phyloP scores from a whole-genome alignment of 768 basidiomycete genomes.

The Mycena leptocephala region DNA sequence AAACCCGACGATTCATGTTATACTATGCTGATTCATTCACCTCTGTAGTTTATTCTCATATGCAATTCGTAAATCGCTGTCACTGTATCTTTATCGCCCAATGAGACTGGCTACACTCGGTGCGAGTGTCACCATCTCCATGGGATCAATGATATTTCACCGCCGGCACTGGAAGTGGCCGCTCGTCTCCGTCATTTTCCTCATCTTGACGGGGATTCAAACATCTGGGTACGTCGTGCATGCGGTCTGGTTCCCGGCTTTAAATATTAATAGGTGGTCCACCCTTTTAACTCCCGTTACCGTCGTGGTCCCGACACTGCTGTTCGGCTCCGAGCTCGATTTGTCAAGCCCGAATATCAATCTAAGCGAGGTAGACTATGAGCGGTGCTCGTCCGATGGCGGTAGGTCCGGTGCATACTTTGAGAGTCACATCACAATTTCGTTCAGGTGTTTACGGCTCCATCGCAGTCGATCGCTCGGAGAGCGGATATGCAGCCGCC shows the following conservation, averaged over 20 bases:
- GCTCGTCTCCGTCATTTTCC: not conserved
- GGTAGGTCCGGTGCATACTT: too few species aligned
- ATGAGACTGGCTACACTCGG: not conserved
- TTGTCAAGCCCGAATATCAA: not conserved
- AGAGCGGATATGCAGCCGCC: not conserved
- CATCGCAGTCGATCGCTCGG: not conserved
- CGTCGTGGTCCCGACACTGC: not conserved
- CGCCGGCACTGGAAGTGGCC: not conserved
- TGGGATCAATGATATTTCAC: not conserved
- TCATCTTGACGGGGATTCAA: not conserved
- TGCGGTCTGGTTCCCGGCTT: not conserved
- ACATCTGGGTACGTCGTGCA: not conserved
- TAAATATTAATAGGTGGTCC: not conserved
- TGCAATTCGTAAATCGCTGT: not conserved
- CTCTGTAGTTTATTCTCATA: not conserved
- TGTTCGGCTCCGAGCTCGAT: not conserved
- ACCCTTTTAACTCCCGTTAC: not conserved
- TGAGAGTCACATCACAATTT: not conserved
- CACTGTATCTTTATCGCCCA: not conserved
- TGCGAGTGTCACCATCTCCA: not conserved
- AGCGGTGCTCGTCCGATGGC: too few species aligned
- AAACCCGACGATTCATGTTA: not conserved
- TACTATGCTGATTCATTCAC: not conserved
- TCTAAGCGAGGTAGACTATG: not conserved
- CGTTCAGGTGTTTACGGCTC: not conserved